Evolutionary conservation across 2,329 filamentous ascomycete species (phyloP).

Genomic region (Beauveria scarabaeidicola): DNA sequence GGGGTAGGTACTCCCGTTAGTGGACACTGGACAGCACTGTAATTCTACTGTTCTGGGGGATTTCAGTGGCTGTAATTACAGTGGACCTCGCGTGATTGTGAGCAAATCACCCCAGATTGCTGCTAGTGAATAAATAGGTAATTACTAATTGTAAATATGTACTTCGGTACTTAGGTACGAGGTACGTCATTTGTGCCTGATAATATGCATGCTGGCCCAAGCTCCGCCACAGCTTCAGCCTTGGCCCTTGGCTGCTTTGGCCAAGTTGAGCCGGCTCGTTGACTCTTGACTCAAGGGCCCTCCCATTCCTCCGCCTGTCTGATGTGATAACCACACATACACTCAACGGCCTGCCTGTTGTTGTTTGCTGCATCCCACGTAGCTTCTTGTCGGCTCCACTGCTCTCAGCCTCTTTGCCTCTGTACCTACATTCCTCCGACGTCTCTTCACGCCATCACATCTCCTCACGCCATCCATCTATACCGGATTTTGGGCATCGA

Average conservation of each 20-base stretch:
- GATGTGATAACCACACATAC: background rate
- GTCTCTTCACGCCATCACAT: background rate
- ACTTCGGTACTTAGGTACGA: background rate
- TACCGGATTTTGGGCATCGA: background rate
- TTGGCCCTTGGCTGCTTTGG: too few species aligned
- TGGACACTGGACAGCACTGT: background rate
- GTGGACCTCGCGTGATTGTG: background rate
- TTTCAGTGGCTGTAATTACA: background rate
- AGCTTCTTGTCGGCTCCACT: constrained; percentile 1
- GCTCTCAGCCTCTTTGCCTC: background rate
- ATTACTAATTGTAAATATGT: background rate
- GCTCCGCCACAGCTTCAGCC: background rate
- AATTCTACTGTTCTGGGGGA: background rate
- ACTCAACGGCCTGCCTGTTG: background rate
- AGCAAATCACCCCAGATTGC: background rate
- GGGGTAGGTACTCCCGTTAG: background rate
- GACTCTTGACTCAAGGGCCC: background rate
- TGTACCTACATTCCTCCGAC: background rate
- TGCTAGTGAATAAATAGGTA: background rate
- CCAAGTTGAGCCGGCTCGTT: too few species aligned
- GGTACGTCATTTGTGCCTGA: constrained; percentile 10
- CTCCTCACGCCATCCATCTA: background rate
- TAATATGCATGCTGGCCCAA: background rate
- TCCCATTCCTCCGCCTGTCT: background rate
- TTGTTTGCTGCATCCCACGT: background rate